These are phyloP conservation scores for Echinochloa phyllopogon DNA, from an alignment of 176 grass and related monocot species.

Conservation along the genomic window DNA sequence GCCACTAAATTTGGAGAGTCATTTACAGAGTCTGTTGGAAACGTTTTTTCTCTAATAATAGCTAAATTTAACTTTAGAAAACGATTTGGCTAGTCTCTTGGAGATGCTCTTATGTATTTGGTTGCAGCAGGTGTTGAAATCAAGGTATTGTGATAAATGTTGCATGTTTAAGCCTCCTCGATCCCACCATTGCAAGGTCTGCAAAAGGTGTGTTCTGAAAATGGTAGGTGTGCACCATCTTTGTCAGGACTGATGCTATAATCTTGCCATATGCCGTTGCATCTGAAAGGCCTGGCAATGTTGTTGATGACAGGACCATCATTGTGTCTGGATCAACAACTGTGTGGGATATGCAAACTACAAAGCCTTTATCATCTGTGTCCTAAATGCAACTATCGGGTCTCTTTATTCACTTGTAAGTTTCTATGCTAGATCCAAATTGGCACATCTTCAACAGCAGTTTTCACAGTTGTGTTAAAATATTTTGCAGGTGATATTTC, in stretches of 20 bases:
- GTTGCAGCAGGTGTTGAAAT: slow-evolving; percentile 59
- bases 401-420: slow-evolving; percentile 88
- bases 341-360: slow-evolving; percentile 96
- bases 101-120: slow-evolving; percentile 36
- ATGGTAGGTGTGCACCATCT: slow-evolving; percentile 64
- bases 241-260: slow-evolving; percentile 10
- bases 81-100: too few relatives aligned
- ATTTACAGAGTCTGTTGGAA: too few relatives aligned
- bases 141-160: slow-evolving; percentile 91
- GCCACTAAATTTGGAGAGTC: too few relatives aligned
- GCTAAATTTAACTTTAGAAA: too few relatives aligned
- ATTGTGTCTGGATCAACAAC: slow-evolving; percentile 97
- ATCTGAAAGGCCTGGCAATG: slow-evolving; percentile 3
- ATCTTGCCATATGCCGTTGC: slow-evolving; percentile 3
- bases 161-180: slow-evolving; percentile 79
- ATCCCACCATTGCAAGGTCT: slow-evolving; percentile 83
- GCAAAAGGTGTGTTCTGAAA: slow-evolving; percentile 95
- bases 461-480: not conserved
- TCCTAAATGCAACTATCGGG: slow-evolving; percentile 76
- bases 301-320: slow-evolving; percentile 82
- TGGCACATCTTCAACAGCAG: not conserved
- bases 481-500: slow-evolving; percentile 74
- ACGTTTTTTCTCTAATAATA: too few relatives aligned
- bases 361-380: slow-evolving; percentile 83
- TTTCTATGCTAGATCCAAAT: not conserved